A percentile compares a stretch with the other conserved stretches of the same genome.
phyloP scores from a whole-genome alignment of 2,329 filamentous ascomycete species.

The Phialocephala sp. region DNA sequence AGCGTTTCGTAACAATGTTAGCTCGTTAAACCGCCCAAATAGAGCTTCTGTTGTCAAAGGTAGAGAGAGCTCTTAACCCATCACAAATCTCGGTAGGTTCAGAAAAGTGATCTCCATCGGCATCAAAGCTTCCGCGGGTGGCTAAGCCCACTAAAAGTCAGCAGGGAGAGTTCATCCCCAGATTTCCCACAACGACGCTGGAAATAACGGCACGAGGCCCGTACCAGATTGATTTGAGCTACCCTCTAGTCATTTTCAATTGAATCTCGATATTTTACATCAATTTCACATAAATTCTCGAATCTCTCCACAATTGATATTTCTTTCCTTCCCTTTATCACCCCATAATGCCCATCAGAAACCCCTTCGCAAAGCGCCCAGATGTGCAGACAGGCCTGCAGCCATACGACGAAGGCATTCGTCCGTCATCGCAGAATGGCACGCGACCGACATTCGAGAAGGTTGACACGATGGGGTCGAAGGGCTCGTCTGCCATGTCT shows the following conservation, averaged over 20 bases:
- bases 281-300: background rate
- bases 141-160: conserved; percentile 18
- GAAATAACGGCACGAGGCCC: conserved; percentile 23
- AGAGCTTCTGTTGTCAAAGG: background rate
- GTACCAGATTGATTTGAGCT: background rate
- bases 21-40: background rate
- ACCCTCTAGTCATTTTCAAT: background rate
- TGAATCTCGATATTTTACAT: background rate
- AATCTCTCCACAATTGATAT: conserved; percentile 3
- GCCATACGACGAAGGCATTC: conserved; percentile 57
- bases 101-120: conserved; percentile 6
- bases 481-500: conserved; percentile 65
- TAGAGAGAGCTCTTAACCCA: background rate
- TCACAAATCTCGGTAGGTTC: conserved; percentile 2
- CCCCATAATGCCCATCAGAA: conserved; percentile 69
- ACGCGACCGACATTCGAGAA: conserved; percentile 62
- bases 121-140: conserved; percentile 2
- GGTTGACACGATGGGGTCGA: conserved; percentile 67
- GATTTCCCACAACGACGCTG: background rate
- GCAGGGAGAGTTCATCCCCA: conserved; percentile 18
- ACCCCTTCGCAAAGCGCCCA: conserved; percentile 69
- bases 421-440: conserved; percentile 50
- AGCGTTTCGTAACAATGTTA: background rate
- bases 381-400: conserved; percentile 41
- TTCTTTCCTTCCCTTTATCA: background rate